Evolutionary conservation across 768 basidiomycete genomes (phyloP), one percentile per base, ranked within the genome.

Genomic region (Termitomyces sp.): DNA sequence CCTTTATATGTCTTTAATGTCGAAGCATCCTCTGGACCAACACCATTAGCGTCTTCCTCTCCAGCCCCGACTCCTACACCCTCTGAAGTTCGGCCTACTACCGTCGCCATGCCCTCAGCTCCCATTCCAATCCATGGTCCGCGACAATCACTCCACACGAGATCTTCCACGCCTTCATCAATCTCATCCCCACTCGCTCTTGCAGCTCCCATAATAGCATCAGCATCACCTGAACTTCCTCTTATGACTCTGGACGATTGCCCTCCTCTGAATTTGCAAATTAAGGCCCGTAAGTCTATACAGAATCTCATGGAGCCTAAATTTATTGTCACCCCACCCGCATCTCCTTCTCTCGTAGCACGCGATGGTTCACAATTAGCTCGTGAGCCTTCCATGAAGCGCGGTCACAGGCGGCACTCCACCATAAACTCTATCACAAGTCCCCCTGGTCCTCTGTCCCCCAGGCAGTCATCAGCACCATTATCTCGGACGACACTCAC

Each of bases 141-240:
- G 14, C 76, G 79, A 45, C 78, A 79, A 57, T 69, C 73, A 62
- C 73, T 89, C 59, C 82, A 86, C 51, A 91, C 91, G 9, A 79
- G 91, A 49, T 91, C 91, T 7, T 93, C 91, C 10, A 94, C 91
- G 0, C 91, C 91, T 15, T 93, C 91, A 2, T 94, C 91, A 17
- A 81, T 92, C 52, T 92, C 91, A 23, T 94, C 91, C 12, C 91
- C 91, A 54, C 78, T 94, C 42, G 91, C 91, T 28, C 77, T 92
- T 31, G 91, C 91, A 6, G 88, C 84, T 31, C 91, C 91, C 9
- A 93, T 93, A 60, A 80, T 90, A 44, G 90, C 91, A 6, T 77
- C 87, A 11, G 71, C 79, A 26, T 56, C 60, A 3, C 52, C 57
- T 10, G 57, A 62, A 1, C 52, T 56, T 40, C 45, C 60, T 56